These are phyloP conservation scores for Lasiodiplodia gonubiensis DNA, from an alignment of 2,329 filamentous ascomycete genomes.

Conservation along the genomic window DNA sequence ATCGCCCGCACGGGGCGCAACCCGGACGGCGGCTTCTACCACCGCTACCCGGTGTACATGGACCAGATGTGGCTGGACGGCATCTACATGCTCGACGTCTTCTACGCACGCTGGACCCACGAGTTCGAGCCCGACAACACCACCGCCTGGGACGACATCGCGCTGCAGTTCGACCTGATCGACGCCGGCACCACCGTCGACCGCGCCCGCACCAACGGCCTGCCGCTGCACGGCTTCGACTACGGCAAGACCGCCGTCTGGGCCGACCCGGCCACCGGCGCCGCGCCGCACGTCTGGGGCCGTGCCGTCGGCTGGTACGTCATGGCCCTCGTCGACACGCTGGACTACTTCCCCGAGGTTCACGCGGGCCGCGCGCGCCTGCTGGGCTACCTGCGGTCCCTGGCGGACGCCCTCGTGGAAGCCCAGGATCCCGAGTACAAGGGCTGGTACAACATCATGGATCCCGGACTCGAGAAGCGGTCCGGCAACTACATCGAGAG, in stretches of 20 bases:
- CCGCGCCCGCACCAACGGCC: conserved; percentile 41
- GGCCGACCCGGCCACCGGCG: conserved; percentile 44
- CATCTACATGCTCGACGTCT: conserved; percentile 50
- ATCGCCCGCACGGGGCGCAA: conserved; percentile 59
- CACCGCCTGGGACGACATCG: conserved; percentile 53
- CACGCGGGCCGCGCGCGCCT: conserved; percentile 47
- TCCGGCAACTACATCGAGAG: conserved; percentile 66
- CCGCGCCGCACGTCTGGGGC: conserved; percentile 45
- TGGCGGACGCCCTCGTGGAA: conserved; percentile 51
- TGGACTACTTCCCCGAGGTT: conserved; percentile 52
- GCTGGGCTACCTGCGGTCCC: conserved; percentile 49
- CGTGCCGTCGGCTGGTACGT: conserved; percentile 48
- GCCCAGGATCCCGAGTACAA: conserved; percentile 55
- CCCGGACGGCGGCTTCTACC: conserved; percentile 61
- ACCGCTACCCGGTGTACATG: conserved; percentile 36
- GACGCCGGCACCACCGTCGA: conserved; percentile 43
- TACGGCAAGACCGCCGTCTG: conserved; percentile 43
- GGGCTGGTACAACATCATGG: conserved; percentile 66
- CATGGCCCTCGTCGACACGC: conserved; percentile 54
- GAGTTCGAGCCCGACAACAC: conserved; percentile 46
- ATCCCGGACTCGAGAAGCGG: conserved; percentile 49
- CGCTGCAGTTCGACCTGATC: conserved; percentile 44
- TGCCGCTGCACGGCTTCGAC: conserved; percentile 45
- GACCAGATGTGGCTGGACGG: conserved; percentile 58
- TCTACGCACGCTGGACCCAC: conserved; percentile 48